Base-by-base conservation (phyloP, 768 basidiomycete genomes). In the Hericium coralloides region DNA sequence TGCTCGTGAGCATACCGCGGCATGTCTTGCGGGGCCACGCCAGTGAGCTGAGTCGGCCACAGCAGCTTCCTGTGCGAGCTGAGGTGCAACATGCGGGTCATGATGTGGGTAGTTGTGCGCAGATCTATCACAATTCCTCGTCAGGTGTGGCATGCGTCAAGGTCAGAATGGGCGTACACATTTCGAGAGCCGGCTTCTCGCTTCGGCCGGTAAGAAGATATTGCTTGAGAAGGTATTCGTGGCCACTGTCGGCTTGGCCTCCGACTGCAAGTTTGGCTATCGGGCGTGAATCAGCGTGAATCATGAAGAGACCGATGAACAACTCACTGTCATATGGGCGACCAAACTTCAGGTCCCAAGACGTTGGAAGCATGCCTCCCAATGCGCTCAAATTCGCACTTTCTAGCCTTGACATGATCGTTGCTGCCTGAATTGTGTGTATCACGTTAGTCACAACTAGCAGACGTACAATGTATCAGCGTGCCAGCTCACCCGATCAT, bases 171-270 rank as follows among this genome's bases (percentile, higher is more conserved):
- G 22, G 64, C 83, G 38, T 74, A 89, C 87, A 89, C 77, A 86
- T 79, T 65, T 83, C 79, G 4, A 88, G 70, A 58, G 77, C 82
- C 14, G 68, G 69, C 64, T 74, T 79, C 64, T 89, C 86, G 4
- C 76, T 77, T 62, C 79, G 76, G 12, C 77, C 83, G 6, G 84
- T 85, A 49, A 89, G 72, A 8, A 90, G 70, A 67, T 83, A 87
- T 55, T 84, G 79, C 64, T 90, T 90, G 56, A 90, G 76, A 25
- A 85, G 77, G 64, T 90, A 90, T 68, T 90, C 88, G 59, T 90
- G 87, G 12, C 78, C 79, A 63, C 88, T 89, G 64, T 90, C 88
- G 6, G 85, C 83, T 53, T 76, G 74, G 7, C 79, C 81, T 25
- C 87, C 88, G 7, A 88, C 80, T 1, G 85, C 82, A 6, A 84